phyloP scores from a whole-genome alignment of 2,329 filamentous ascomycete genomes.

The Colletotrichum gloeosporioides region DNA sequence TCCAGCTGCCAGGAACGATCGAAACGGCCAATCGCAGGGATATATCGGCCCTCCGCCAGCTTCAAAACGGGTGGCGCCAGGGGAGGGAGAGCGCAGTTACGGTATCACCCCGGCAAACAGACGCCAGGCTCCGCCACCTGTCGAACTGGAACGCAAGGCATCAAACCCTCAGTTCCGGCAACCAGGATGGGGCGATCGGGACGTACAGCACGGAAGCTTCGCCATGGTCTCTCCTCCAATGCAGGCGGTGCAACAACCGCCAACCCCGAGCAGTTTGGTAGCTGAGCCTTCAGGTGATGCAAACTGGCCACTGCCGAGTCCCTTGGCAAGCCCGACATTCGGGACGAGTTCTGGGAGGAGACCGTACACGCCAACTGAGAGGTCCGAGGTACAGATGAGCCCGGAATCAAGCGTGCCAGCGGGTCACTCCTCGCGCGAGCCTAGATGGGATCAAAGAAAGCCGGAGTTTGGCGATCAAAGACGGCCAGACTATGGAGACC shows the following conservation, averaged over 20 bases:
- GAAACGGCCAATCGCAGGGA: neutral
- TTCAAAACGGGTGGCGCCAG: neutral
- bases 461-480: neutral
- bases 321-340: slow-evolving; percentile 18
- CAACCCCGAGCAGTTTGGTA: neutral
- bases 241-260: neutral
- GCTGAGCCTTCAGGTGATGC: slow-evolving; percentile 1
- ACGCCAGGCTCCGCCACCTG: slow-evolving; percentile 13
- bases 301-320: slow-evolving; percentile 19
- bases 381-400: slow-evolving; percentile 4
- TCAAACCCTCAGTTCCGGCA: slow-evolving; percentile 2
- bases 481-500: neutral
- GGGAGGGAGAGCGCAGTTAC: slow-evolving; percentile 18
- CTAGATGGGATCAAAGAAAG: neutral
- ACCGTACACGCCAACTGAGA: slow-evolving; percentile 10
- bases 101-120: slow-evolving; percentile 21
- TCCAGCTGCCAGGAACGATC: neutral
- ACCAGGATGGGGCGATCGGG: slow-evolving; percentile 1
- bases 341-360: neutral
- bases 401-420: neutral
- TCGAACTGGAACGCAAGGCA: slow-evolving; percentile 13
- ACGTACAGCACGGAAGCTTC: slow-evolving; percentile 7
- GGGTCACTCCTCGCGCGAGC: neutral
- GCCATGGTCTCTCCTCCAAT: slow-evolving; percentile 11
- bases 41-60: slow-evolving; percentile 11